A percentile compares a stretch with the other conserved stretches of the same genome.
phyloP scores from a whole-genome alignment of 179 eudicot species.

The Vitellaria paradoxa region DNA sequence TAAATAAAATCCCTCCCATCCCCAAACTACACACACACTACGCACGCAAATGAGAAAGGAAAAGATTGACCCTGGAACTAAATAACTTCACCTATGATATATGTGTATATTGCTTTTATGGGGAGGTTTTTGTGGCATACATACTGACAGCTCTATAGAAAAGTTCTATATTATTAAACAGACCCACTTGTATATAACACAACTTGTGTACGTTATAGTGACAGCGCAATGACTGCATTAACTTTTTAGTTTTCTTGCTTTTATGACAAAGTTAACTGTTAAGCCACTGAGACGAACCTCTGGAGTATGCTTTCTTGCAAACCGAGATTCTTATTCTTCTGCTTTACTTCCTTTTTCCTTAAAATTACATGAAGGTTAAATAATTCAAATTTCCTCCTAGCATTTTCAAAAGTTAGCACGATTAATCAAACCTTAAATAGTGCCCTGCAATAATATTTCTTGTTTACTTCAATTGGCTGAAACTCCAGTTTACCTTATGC shows the following conservation, averaged over 20 bases:
- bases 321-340: background rate
- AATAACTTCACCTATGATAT: no score
- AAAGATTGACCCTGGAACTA: no score
- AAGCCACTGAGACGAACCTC: background rate
- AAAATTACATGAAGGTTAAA: background rate
- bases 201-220: no score
- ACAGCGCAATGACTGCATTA: no score
- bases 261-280: background rate
- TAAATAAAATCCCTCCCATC: no score
- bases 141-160: no score
- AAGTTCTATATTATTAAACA: no score
- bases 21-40: no score
- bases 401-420: background rate
- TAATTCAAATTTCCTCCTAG: background rate
- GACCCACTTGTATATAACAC: no score
- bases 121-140: no score
- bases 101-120: no score
- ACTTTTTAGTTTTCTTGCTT: background rate
- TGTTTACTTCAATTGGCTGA: background rate
- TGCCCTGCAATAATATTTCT: background rate
- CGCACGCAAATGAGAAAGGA: no score
- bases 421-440: conserved; percentile 5
- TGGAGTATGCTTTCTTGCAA: background rate
- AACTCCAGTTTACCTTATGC: background rate
- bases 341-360: background rate